Base-by-base conservation (phyloP, 129 eudicot species). In the Chrysanthemum makinoi region DNA sequence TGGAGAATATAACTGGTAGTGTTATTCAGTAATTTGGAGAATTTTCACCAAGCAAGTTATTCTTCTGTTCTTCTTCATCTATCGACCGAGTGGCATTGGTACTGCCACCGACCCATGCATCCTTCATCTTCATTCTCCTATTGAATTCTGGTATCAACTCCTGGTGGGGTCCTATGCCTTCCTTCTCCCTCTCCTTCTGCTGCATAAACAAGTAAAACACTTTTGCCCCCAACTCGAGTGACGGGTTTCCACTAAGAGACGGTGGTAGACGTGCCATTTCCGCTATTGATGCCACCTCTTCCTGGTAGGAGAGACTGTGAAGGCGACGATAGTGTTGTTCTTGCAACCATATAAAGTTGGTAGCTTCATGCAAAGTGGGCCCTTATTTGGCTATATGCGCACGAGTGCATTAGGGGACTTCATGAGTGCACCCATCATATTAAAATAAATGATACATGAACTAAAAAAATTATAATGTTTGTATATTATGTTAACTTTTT, bases 71-170 rank as follows among this genome's bases (percentile, higher is more conserved):
- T 64, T 84, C 79, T 35, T 83, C 88, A 68, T 69, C 56, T 28
- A 65, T 58, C 0, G 79, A 5, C 1, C 39, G 48, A 44, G 67
- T 28, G 26, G 69, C 0, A n/a, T 30, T 58, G 5, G 35, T 65
- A 62, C 69, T 11, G 22, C 89, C 94, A 14, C 97, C 97, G 19
- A 91, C 80, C 96, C 97, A 91, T 11, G n/a, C n/a, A n/a, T n/a
- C 97, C 97, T 48, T 91, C 96, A 35, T 91, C 96, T 49, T 91
- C 96, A 63, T 67, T 91, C 62, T 91, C 94, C 97, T 96, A 91
- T 6, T 91, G 97, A 68, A 91, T 88, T 80, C 97, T 84, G 51
- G 97, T 88, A 71, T 91, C 97, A 12, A 83, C 86, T 28, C 89
- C 96, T 2, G 96, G 89, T 53, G 84, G 80, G 4, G 91, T 72